These are phyloP conservation scores for Codiaeum variegatum DNA, from an alignment of 441 rosid species.

Conservation along the genomic window DNA sequence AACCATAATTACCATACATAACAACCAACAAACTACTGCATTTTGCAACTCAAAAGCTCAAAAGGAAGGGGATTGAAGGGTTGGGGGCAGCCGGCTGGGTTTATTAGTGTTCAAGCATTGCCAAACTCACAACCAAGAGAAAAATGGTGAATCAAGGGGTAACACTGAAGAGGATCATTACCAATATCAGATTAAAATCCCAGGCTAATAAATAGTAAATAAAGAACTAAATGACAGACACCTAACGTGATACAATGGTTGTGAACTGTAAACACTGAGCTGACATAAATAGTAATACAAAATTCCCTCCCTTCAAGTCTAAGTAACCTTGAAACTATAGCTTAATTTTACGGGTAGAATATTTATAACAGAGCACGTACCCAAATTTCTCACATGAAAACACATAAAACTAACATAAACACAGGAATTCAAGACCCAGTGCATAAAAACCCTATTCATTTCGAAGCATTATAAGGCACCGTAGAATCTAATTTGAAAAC, in stretches of 20 bases:
- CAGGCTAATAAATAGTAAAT: background rate
- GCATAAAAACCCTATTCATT: background rate
- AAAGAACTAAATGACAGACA: background rate
- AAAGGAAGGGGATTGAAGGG: no score
- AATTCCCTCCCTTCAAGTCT: background rate
- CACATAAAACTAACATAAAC: background rate
- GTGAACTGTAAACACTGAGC: background rate
- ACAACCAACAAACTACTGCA: background rate
- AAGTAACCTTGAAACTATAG: background rate
- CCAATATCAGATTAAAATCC: background rate
- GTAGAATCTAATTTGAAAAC: background rate
- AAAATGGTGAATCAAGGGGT: background rate
- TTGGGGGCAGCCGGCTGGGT: no score
- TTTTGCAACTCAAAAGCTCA: background rate
- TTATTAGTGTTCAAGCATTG: background rate
- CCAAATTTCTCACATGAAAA: background rate
- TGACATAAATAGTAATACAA: background rate
- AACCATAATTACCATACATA: background rate
- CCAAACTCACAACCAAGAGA: background rate
- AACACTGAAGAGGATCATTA: background rate
- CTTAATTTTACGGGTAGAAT: background rate
- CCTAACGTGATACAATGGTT: background rate
- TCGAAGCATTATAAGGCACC: background rate
- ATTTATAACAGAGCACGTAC: background rate
- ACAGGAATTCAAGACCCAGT: background rate